phyloP scores from a whole-genome alignment of 768 basidiomycete genomes.

The Leccinum pellstonianum region DNA sequence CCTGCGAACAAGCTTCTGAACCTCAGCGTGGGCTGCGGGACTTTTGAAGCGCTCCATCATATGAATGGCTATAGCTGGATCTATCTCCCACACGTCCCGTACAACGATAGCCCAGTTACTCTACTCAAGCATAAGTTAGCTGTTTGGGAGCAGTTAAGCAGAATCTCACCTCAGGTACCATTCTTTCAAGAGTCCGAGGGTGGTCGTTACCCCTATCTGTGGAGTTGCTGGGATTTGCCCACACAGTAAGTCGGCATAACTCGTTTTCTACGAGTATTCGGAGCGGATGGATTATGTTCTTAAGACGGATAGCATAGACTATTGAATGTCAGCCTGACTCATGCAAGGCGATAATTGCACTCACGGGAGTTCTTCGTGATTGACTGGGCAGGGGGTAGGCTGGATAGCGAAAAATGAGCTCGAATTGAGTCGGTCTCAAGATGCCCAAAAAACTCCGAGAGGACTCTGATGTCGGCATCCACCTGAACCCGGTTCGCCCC shows the following conservation, averaged over 20 bases:
- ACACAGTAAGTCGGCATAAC: constrained; percentile 79
- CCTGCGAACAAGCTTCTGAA: constrained; percentile 69
- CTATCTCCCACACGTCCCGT: constrained; percentile 75
- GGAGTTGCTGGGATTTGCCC: constrained; percentile 87
- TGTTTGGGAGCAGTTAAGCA: background rate
- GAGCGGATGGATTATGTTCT: constrained; percentile 71
- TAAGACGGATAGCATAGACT: constrained; percentile 63
- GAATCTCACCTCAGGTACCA: constrained; percentile 56
- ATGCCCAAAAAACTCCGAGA: constrained; percentile 80
- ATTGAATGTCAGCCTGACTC: constrained; percentile 10
- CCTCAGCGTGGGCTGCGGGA: constrained; percentile 63
- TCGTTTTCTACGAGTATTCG: constrained; percentile 88
- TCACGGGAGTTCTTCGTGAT: constrained; percentile 42
- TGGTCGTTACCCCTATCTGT: constrained; percentile 64
- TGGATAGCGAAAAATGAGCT: constrained; percentile 56
- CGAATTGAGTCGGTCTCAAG: constrained; percentile 73
- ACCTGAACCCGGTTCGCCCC: constrained; percentile 93
- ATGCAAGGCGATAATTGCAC: constrained; percentile 13
- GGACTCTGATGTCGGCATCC: constrained; percentile 81
- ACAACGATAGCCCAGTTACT: constrained; percentile 64
- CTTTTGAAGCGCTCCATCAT: constrained; percentile 88
- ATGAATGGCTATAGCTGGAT: constrained; percentile 80
- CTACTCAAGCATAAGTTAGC: constrained; percentile 33
- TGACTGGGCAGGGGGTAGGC: constrained; percentile 54
- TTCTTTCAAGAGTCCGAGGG: constrained; percentile 52